Conservation (phyloP, 2,329 filamentous ascomycete genomes). For the Exutisphaerella laricina region DNA sequence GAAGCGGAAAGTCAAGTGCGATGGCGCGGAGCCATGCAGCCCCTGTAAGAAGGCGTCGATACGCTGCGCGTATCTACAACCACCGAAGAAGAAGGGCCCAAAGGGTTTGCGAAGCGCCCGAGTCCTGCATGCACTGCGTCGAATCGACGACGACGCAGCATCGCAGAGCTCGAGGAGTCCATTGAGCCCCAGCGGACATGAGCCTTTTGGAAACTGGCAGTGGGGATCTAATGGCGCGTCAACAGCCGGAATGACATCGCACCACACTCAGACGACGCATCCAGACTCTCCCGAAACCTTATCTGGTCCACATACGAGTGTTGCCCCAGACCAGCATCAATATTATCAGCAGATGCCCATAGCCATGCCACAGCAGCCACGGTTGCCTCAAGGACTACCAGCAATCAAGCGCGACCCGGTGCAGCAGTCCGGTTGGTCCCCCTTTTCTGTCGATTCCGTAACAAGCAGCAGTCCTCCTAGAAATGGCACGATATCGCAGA, state of each 20-base stretch:
- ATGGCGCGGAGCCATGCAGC: slow-evolving; percentile 31
- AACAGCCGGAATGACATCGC: slow-evolving; percentile 8
- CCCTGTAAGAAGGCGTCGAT: slow-evolving; percentile 34
- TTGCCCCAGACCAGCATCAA: slow-evolving; percentile 23
- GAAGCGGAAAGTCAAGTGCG: slow-evolving; percentile 34
- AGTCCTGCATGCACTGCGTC: slow-evolving; percentile 32
- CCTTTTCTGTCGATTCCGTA: slow-evolving; percentile 16
- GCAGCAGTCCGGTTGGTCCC: slow-evolving; percentile 18
- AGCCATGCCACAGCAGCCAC: slow-evolving; percentile 13
- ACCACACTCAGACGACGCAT: slow-evolving; percentile 6
- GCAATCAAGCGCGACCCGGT: slow-evolving; percentile 9
- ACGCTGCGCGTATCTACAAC: slow-evolving; percentile 33
- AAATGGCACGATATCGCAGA: slow-evolving; percentile 19
- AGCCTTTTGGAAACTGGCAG: slow-evolving; percentile 28
- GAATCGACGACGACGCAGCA: slow-evolving; percentile 29
- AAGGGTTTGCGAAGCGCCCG: slow-evolving; percentile 33
- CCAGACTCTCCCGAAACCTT: slow-evolving; percentile 5
- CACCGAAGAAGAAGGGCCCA: slow-evolving; percentile 35
- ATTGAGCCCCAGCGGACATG: slow-evolving; percentile 19
- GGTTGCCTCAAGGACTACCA: slow-evolving; percentile 1
- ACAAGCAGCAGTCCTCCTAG: slow-evolving; percentile 9
- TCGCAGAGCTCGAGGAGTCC: slow-evolving; percentile 23
- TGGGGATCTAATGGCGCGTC: slow-evolving; percentile 21
- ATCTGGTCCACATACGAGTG: slow-evolving; percentile 18
- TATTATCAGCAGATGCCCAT: slow-evolving; percentile 20